Evolutionary conservation across 2,329 filamentous ascomycete genomes (phyloP).

Genomic region (Aspergillus glaucus): DNA sequence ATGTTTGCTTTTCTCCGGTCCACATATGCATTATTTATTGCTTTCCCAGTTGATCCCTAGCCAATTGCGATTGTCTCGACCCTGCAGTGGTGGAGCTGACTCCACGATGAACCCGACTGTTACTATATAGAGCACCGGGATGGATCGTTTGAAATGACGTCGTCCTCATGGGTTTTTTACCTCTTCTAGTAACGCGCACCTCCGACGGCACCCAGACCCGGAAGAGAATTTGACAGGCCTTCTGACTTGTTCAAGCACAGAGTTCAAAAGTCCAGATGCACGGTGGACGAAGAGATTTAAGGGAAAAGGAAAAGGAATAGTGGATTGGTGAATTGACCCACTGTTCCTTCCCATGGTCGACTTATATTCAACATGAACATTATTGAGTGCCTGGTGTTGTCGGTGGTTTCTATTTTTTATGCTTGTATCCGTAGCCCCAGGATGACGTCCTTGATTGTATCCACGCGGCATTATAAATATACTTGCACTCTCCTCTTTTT

Average conservation of each 20-base stretch:
- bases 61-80: too few species aligned
- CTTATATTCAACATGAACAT: constrained; percentile 3
- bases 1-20: background rate
- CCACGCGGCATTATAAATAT: constrained; percentile 20
- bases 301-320: background rate
- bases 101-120: too few species aligned
- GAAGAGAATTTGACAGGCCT: too few species aligned
- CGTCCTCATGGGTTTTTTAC: too few species aligned
- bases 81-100: too few species aligned
- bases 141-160: too few species aligned
- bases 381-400: background rate
- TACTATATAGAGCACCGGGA: too few species aligned
- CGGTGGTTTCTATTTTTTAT: constrained; percentile 12
- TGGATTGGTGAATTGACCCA: constrained; percentile 2
- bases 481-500: background rate
- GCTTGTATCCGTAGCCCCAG: background rate
- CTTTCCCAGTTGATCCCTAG: too few species aligned
- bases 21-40: background rate
- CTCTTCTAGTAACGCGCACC: too few species aligned
- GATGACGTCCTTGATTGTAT: constrained; percentile 8
- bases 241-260: too few species aligned
- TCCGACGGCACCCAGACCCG: too few species aligned
- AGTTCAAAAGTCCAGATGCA: too few species aligned
- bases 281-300: background rate
- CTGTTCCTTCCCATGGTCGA: constrained; percentile 11